Evolutionary conservation across 1,139 yeast species (phyloP).

Genomic region (Geotrichum cucujoidarum): DNA sequence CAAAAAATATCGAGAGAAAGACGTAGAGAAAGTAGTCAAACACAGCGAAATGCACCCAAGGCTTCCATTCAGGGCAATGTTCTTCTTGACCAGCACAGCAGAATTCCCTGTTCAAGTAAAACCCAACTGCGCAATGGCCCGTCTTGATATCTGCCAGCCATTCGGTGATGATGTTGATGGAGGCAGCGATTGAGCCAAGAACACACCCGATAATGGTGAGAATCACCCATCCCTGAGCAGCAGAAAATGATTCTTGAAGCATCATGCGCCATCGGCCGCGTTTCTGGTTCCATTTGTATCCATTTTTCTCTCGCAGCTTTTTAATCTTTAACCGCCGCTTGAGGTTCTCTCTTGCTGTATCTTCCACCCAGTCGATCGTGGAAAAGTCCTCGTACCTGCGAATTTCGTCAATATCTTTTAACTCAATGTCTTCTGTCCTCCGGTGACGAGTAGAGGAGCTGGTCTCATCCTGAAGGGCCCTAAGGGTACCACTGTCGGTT

Average conservation of each 20-base stretch:
- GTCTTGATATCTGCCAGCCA: constrained; percentile 74
- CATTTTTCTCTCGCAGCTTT: constrained; percentile 17
- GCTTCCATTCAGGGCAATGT: constrained; percentile 37
- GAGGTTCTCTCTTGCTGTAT: constrained; percentile 55
- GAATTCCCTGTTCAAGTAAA: constrained; percentile 67
- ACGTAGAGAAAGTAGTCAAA: constrained; percentile 59
- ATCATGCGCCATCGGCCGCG: constrained; percentile 18
- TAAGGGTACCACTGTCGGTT: too few relatives aligned
- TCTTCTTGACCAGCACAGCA: constrained; percentile 71
- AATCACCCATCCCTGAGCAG: constrained; percentile 68
- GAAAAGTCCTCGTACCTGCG: constrained; percentile 36
- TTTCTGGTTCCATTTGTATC: constrained; percentile 9
- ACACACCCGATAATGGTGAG: constrained; percentile 66
- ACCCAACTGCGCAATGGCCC: constrained; percentile 69
- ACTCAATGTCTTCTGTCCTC: constrained; percentile 14
- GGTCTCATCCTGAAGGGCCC: too few relatives aligned
- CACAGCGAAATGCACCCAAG: constrained; percentile 35
- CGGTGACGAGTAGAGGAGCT: too few relatives aligned
- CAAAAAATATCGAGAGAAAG: constrained; percentile 54
- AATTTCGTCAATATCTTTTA: constrained; percentile 29
- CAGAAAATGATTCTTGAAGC: constrained; percentile 32
- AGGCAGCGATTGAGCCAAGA: constrained; percentile 80
- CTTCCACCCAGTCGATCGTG: constrained; percentile 74
- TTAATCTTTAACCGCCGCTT: constrained; percentile 33
- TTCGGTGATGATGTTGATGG: constrained; percentile 73